Conservation (phyloP, 2,329 filamentous ascomycete genomes). For the Fusarium sp. region DNA sequence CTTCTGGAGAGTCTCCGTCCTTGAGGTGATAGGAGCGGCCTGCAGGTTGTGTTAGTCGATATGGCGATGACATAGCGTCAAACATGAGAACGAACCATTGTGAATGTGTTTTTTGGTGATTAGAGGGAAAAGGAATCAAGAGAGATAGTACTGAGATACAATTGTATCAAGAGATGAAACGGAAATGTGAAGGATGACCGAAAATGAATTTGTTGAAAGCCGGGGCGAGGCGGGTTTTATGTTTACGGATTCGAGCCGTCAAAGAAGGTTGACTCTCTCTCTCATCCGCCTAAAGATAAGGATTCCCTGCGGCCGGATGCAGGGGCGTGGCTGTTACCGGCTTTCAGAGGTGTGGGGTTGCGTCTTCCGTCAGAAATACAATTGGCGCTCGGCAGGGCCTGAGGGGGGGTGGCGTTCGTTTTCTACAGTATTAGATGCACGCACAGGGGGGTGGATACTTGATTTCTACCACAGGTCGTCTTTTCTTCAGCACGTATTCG, state of each 20-base stretch:
- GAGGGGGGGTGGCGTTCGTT: slow-evolving; percentile 26
- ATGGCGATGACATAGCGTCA: background rate
- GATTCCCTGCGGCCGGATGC: slow-evolving; percentile 43
- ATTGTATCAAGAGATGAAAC: slow-evolving; percentile 37
- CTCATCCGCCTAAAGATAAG: slow-evolving; percentile 44
- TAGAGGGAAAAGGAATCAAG: slow-evolving; percentile 1
- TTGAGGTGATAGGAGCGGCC: slow-evolving; percentile 37
- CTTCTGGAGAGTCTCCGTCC: slow-evolving; percentile 73
- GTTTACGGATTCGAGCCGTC: slow-evolving; percentile 40
- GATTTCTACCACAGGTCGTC: slow-evolving; percentile 18
- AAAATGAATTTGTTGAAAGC: slow-evolving; percentile 21
- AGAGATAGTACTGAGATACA: slow-evolving; percentile 23
- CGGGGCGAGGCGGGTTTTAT: slow-evolving; percentile 46
- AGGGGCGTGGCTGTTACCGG: slow-evolving; percentile 47
- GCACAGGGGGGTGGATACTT: slow-evolving; percentile 30
- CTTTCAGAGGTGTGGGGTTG: slow-evolving; percentile 31
- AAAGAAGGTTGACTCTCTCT: slow-evolving; percentile 33
- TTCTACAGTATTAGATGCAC: background rate
- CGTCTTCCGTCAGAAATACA: slow-evolving; percentile 16
- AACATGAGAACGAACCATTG: slow-evolving; percentile 32
- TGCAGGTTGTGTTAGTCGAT: slow-evolving; percentile 30
- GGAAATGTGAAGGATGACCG: slow-evolving; percentile 42
- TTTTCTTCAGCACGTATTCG: slow-evolving; percentile 1
- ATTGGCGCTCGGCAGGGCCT: slow-evolving; percentile 33
- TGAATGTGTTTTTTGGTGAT: slow-evolving; percentile 21